Conservation (phyloP, 177 flowering plant genomes). For the Telopea speciosissima region DNA sequence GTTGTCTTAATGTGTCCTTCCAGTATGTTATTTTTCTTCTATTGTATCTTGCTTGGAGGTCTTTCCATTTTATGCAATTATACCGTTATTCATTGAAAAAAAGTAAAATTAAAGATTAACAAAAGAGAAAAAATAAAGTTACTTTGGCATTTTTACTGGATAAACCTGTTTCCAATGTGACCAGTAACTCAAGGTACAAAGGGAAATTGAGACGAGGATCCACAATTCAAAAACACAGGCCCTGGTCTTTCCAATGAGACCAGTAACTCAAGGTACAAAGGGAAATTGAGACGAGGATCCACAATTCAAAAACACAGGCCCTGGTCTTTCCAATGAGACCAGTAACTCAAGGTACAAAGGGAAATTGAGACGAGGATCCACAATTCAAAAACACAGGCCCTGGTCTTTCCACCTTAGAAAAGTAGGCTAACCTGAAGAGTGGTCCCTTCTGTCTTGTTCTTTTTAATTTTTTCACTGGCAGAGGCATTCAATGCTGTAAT, state of each 20-base stretch:
- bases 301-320: neutral
- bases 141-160: neutral
- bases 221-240: neutral
- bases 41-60: neutral
- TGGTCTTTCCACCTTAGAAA: neutral
- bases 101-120: too few relatives aligned
- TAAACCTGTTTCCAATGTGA: neutral
- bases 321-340: neutral
- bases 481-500: neutral
- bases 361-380: neutral
- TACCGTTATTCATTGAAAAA: too few relatives aligned
- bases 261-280: neutral
- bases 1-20: neutral
- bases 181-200: neutral
- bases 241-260: neutral
- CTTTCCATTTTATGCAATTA: too few relatives aligned
- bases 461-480: neutral
- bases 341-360: neutral
- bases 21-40: too few relatives aligned
- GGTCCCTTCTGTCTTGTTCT: neutral
- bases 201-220: neutral
- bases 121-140: neutral
- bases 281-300: neutral
- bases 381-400: neutral
- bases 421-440: neutral